A percentile compares a stretch with the other conserved stretches of the same genome.
Evolutionary conservation across 352 stramenopile genomes (phyloP).

Genomic region (Phytophthora quininea): DNA sequence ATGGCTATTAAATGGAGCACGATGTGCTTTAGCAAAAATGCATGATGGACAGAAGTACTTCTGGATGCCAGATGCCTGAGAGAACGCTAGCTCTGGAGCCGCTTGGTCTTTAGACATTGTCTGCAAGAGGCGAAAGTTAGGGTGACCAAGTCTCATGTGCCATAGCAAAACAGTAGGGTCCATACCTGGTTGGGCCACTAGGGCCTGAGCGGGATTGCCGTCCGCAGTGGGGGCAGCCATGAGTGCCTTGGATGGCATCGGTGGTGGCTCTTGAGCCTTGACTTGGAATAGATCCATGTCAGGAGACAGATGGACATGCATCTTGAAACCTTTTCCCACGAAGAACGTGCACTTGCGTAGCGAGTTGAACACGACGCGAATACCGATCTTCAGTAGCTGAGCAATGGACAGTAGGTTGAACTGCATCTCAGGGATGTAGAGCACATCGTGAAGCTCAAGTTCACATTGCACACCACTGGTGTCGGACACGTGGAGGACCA

Average conservation of each 20-base stretch:
- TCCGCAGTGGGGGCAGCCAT: not conserved
- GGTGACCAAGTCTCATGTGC: not conserved
- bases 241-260: not conserved
- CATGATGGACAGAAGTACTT: not conserved
- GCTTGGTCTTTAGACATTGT: not conserved
- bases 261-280: not conserved
- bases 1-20: not conserved
- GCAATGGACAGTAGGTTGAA: conserved; percentile 4
- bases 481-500: conserved; percentile 9
- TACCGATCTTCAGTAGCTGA: not conserved
- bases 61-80: not conserved
- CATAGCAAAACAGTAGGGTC: not conserved
- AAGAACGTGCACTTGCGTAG: not conserved
- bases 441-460: not conserved
- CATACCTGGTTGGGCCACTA: not conserved
- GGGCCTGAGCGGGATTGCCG: no score
- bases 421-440: conserved; percentile 5
- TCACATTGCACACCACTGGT: conserved; percentile 2
- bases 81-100: not conserved
- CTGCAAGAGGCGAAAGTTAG: not conserved
- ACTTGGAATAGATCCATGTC: conserved; percentile 10
- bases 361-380: not conserved
- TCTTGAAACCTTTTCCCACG: conserved; percentile 9
- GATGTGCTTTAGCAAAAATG: not conserved
- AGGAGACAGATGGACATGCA: not conserved